Evolutionary conservation across 306 rosid genomes (phyloP).

Genomic region (Glycyrrhiza uralensis): DNA sequence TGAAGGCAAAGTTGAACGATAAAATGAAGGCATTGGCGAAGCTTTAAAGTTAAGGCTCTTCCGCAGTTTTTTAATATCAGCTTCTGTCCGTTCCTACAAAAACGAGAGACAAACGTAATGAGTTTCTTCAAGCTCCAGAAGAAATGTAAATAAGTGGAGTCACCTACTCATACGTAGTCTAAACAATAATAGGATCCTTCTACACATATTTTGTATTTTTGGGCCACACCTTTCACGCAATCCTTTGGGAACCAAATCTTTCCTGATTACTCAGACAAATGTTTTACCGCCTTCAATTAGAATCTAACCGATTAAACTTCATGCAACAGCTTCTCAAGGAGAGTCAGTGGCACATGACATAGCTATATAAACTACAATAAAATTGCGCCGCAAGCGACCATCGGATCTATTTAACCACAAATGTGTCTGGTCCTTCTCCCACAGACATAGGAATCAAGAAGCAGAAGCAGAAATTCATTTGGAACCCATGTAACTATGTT

Average conservation of each 20-base stretch:
- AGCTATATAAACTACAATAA: neutral
- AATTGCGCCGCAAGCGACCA: neutral
- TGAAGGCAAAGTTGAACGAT: constrained; percentile 30
- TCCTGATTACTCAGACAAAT: neutral
- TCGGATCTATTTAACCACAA: neutral
- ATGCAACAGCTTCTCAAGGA: neutral
- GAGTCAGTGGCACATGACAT: neutral
- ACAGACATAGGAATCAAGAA: neutral
- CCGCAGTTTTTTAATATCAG: constrained; percentile 58
- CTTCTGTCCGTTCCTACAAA: constrained; percentile 57
- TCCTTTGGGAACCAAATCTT: neutral
- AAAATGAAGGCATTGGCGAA: constrained; percentile 71
- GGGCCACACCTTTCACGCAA: neutral
- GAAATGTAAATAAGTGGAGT: neutral
- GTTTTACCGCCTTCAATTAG: neutral
- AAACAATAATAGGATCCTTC: neutral
- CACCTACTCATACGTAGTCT: neutral
- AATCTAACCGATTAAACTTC: neutral
- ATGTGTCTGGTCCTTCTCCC: neutral
- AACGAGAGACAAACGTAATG: neutral
- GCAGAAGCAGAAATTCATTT: neutral
- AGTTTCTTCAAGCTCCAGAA: constrained; percentile 21
- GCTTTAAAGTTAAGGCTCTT: constrained; percentile 74
- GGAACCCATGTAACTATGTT: neutral
- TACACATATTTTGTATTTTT: neutral